Conservation (phyloP, 2,329 filamentous ascomycete species). For the Daldinia sp. region DNA sequence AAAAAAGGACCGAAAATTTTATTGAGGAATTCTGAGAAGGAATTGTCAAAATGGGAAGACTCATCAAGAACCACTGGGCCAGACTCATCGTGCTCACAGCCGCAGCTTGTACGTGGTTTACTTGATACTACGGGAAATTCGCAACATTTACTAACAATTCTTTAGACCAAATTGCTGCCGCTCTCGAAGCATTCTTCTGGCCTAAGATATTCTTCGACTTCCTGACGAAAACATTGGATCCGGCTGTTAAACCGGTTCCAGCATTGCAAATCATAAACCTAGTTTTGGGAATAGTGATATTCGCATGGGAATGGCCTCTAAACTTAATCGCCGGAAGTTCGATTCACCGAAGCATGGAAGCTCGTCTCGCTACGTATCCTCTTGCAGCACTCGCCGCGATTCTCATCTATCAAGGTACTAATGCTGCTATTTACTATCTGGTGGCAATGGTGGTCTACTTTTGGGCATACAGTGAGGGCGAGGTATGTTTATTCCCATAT, state of each 20-base stretch:
- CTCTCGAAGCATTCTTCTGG: conserved; percentile 93
- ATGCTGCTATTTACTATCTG: conserved; percentile 90
- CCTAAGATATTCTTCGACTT: conserved; percentile 99
- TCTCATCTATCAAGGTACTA: conserved; percentile 90
- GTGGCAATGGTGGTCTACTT: conserved; percentile 89
- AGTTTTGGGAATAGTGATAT: conserved; percentile 76
- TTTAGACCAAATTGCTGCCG: conserved; percentile 84
- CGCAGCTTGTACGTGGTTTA: conserved; percentile 59
- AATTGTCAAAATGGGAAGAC: conserved; percentile 78
- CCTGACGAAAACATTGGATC: conserved; percentile 87
- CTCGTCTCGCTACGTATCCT: conserved; percentile 82
- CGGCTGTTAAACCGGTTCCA: conserved; percentile 85
- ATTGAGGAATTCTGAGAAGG: conserved; percentile 27
- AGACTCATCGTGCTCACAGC: conserved; percentile 91
- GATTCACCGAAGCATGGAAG: conserved; percentile 87
- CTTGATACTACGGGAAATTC: not conserved
- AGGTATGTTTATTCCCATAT: conserved; percentile 68
- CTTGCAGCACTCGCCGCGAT: conserved; percentile 76
- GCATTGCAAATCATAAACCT: conserved; percentile 91
- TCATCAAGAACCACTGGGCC: conserved; percentile 99
- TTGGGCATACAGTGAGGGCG: conserved; percentile 96
- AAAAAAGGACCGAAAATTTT: conserved; percentile 22
- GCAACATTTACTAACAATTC: conserved; percentile 41
- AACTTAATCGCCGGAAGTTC: conserved; percentile 76
- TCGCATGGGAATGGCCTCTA: conserved; percentile 93